These are phyloP conservation scores for Malus hybrid DNA, from an alignment of 331 rosid genomes.

Conservation along the genomic window DNA sequence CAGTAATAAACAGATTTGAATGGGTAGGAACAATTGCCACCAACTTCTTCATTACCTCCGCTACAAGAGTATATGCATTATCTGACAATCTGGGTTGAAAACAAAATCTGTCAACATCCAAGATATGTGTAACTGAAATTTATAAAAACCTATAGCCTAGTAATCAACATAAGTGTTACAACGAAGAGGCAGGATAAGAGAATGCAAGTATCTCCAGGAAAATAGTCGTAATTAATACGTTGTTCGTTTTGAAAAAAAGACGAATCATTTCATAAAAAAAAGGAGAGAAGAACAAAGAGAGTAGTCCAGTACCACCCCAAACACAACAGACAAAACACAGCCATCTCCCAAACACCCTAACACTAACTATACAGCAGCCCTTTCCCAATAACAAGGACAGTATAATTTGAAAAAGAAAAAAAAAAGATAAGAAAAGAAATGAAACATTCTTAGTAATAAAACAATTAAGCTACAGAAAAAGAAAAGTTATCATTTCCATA, in stretches of 20 bases:
- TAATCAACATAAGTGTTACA: not conserved
- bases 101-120: constrained; percentile 25
- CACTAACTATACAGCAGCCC: not conserved
- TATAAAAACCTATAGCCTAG: not conserved
- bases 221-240: not conserved
- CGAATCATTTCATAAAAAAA: not conserved
- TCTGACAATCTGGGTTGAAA: constrained; percentile 74
- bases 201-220: not conserved
- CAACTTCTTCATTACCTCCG: constrained; percentile 94
- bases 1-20: constrained; percentile 77
- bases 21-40: constrained; percentile 82
- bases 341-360: not conserved
- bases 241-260: not conserved
- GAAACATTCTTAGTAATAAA: not conserved
- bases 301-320: not conserved
- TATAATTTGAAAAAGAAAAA: not conserved
- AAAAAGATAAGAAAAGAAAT: not conserved
- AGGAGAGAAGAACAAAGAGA: not conserved
- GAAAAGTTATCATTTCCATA: constrained; percentile 20
- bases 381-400: not conserved
- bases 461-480: not conserved
- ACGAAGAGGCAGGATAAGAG: not conserved
- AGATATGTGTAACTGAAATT: not conserved
- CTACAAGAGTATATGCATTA: constrained; percentile 81
- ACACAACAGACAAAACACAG: too few species aligned